phyloP scores from a whole-genome alignment of 2,329 filamentous ascomycete species.

The Cladophialophora chaetospira region DNA sequence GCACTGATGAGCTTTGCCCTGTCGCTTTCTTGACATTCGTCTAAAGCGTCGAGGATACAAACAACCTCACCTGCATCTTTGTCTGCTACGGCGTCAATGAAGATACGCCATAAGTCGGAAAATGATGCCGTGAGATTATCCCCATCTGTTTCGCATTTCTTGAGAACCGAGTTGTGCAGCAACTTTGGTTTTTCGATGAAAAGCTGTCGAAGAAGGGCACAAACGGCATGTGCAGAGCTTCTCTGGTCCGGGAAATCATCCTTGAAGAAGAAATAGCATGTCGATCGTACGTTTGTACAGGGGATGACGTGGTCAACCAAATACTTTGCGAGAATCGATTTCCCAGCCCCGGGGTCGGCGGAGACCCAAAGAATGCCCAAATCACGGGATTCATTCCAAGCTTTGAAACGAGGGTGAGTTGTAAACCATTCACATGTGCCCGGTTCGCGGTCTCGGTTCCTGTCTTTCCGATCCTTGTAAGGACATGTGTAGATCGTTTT shows the following conservation, averaged over 20 bases:
- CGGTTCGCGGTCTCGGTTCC: conserved; percentile 35
- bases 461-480: conserved; percentile 33
- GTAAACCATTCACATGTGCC: conserved; percentile 42
- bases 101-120: conserved; percentile 15
- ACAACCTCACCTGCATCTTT: conserved; percentile 1
- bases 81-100: conserved; percentile 3
- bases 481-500: conserved; percentile 5
- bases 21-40: conserved; percentile 22
- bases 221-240: conserved; percentile 36
- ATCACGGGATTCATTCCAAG: conserved; percentile 32
- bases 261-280: conserved; percentile 45
- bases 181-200: conserved; percentile 35
- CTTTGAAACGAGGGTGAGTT: conserved; percentile 32
- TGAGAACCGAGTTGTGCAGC: conserved; percentile 22
- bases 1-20: conserved; percentile 7
- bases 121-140: conserved; percentile 1
- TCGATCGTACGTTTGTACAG: conserved; percentile 16
- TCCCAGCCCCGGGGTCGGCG: conserved; percentile 46
- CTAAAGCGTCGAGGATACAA: conserved; percentile 22
- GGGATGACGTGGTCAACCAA: conserved; percentile 38
- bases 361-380: conserved; percentile 43
- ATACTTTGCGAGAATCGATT: conserved; percentile 42
- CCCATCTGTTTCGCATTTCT: conserved; percentile 5
- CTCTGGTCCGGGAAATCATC: conserved; percentile 40
- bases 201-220: conserved; percentile 43